Conservation (phyloP, 1,139 yeast species). For the Nakaseomyces uthaithaninus region DNA sequence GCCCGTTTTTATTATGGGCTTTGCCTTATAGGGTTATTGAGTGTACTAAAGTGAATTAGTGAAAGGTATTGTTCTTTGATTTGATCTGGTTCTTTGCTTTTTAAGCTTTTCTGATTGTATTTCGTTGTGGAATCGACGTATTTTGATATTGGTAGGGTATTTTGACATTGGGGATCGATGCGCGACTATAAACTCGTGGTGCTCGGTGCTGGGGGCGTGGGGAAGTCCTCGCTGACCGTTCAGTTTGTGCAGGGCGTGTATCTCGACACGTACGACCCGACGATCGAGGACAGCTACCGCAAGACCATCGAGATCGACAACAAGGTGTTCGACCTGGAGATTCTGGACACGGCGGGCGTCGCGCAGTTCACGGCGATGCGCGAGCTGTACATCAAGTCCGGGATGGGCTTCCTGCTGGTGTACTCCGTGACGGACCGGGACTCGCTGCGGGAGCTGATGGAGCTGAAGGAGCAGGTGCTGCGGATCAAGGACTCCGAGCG, state of each 20-base stretch:
- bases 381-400: constrained; percentile 81
- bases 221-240: constrained; percentile 89
- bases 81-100: too few relatives aligned
- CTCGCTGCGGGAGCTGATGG: constrained; percentile 71
- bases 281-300: constrained; percentile 93
- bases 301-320: constrained; percentile 90
- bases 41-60: too few relatives aligned
- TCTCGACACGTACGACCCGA: constrained; percentile 93
- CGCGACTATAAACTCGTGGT: constrained; percentile 73
- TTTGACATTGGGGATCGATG: constrained; percentile 22
- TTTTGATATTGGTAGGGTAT: too few relatives aligned
- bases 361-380: constrained; percentile 96
- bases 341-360: constrained; percentile 95
- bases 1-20: too few relatives aligned
- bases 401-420: constrained; percentile 78
- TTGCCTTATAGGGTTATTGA: too few relatives aligned
- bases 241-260: constrained; percentile 86
- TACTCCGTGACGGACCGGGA: constrained; percentile 85
- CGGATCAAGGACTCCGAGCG: constrained; percentile 71
- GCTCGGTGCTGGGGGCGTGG: constrained; percentile 97
- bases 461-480: constrained; percentile 79
- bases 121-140: too few relatives aligned
- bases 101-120: too few relatives aligned
- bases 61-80: too few relatives aligned
- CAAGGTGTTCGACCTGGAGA: constrained; percentile 83